Evolutionary conservation across 2,329 filamentous ascomycete species (phyloP), one percentile per base, ranked within the genome.

Genomic region (Mycocentrospora acerina): DNA sequence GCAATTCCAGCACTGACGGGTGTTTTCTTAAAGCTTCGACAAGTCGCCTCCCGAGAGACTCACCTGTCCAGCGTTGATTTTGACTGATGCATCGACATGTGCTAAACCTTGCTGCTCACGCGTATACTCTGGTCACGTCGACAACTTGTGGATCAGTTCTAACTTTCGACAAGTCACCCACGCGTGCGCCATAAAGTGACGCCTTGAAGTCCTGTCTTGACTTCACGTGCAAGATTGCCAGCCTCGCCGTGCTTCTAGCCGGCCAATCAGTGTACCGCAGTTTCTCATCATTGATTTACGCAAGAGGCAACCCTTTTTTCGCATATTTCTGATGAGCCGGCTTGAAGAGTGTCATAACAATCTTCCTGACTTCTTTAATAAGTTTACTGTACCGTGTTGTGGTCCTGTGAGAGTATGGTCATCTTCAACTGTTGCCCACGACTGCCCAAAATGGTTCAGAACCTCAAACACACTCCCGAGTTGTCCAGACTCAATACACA

Each of bases 401-500:
- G 35, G 37, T 17, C 24, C 16, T 22, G 26, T 32, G 7, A 11
- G 27, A 18, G 24, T 26, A 12, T 26, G 17, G 16, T 25, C 5
- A 10, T 22, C 12, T 28, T 33, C 25, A 22, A 15, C 26, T 4
- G 10, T 19, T 13, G 27, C 27, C 22, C 16, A 18, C 36, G 33
- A 33, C 26, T 29, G 33, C 40, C 15, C 51, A 48, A 57, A 32
- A 67, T 67, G 63, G 41, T 53, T 29, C 47, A 51, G 39, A 30
- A 38, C 25, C 39, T 30, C 32, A 36, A 38, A 40, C 37, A 35
- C 40, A 40, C 28, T 24, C 37, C 37, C 24, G 36, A 39, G 26
- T 42, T 62, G n/a, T 66, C 64, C 9, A 57, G 84, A 50, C 62
- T 81, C 37, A 86, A 87, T 60, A 67, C 72, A 28, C 60, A 70